Evolutionary conservation across 148 eudicot genomes (phyloP).

Genomic region (Rhododendron williamsianum): DNA sequence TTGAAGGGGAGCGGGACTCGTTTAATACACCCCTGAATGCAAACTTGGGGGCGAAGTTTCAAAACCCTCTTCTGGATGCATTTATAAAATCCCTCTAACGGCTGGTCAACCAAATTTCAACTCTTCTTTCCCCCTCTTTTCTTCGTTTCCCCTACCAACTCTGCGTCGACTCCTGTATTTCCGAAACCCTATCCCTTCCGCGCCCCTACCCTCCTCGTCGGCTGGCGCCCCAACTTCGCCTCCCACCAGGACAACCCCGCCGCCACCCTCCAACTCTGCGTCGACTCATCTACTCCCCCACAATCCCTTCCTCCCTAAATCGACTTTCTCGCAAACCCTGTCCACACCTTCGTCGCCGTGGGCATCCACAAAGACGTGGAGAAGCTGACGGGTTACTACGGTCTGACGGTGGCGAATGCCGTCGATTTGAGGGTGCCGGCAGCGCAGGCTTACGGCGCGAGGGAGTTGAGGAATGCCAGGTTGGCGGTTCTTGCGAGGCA

Average conservation of each 20-base stretch:
- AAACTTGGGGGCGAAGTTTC: too few relatives aligned
- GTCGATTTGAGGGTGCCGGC: background rate
- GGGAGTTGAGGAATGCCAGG: background rate
- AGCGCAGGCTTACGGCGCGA: background rate
- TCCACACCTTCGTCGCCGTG: background rate
- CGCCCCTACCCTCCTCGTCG: slow-evolving; percentile 1
- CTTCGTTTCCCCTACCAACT: background rate
- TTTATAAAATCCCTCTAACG: too few relatives aligned
- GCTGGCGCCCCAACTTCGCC: slow-evolving; percentile 13
- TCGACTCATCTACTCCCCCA: slow-evolving; percentile 15
- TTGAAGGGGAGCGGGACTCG: too few relatives aligned
- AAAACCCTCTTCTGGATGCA: too few relatives aligned
- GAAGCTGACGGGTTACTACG: background rate
- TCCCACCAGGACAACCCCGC: slow-evolving; percentile 11
- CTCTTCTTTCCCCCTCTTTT: too few relatives aligned
- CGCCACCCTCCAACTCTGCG: slow-evolving; percentile 38
- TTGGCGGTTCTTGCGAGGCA: slow-evolving; percentile 11
- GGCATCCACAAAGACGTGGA: background rate
- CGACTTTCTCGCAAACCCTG: background rate
- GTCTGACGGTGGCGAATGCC: background rate
- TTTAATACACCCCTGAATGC: too few relatives aligned
- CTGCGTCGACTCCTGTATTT: slow-evolving; percentile 17
- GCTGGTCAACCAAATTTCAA: too few relatives aligned
- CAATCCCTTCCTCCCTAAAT: slow-evolving; percentile 8
- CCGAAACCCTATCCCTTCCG: background rate